Evolutionary conservation across 495 filamentous ascomycete species (phyloP), one percentile per base, ranked within the genome.

Genomic region (Xylaria flabelliformis): DNA sequence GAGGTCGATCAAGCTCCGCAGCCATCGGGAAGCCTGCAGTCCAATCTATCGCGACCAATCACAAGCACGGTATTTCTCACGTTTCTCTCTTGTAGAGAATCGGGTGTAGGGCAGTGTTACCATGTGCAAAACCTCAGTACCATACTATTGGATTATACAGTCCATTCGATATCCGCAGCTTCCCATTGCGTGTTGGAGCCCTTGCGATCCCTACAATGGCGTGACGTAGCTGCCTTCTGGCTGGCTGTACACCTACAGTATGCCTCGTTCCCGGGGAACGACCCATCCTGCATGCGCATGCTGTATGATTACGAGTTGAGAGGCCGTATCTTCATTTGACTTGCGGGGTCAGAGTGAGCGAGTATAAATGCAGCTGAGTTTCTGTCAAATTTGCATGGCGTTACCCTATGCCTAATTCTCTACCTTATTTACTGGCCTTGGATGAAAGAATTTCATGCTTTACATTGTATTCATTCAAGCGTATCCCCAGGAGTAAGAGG

Each of bases 51-150:
- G 53, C 48, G 19, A 21, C 67, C 67, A 69, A 69, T 69, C 53
- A 62, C 2, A 17, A 34, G 21, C 56, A 48, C 24, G 15, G 29
- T 24, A 34, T 69, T 62, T 32, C 67, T 48, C 67, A 69, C 67
- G 67, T 69, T 69, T 69, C 55, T 62, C 55, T 34, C n/a, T 46
- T 50, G 41, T n/a, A 48, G 41, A 62, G 21, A 13, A 17, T 44
- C 12, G n/a, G 17, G 29, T 6, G 19, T 42, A 48, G 34, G 13
- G 26, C 21, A 39, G 26, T 61, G 55, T 21, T 36, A 50, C 42
- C 67, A 69, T 59, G 29, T 46, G n/a, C 53, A 62, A 13, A 21
- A 59, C 12, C 21, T 13, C 46, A 26, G 24, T 12, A 69, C 12
- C 36, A 29, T 9, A 53, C 46, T 34, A 59, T 59, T 59, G 50